These are phyloP conservation scores for Hebeloma cylindrosporum DNA, from an alignment of 768 basidiomycete species.

Conservation along the genomic window DNA sequence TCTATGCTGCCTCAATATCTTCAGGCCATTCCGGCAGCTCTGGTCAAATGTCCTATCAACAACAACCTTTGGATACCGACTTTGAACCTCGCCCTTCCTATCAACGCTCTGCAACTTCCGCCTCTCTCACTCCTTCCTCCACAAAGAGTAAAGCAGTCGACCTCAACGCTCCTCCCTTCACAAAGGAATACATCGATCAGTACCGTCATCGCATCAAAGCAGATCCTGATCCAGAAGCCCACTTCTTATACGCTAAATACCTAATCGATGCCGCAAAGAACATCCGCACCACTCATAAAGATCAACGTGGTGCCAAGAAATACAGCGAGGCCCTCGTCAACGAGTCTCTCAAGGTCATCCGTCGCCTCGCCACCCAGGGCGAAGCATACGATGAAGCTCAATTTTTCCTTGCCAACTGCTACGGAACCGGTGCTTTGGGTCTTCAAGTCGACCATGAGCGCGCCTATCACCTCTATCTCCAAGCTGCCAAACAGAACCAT, in stretches of 20 bases:
- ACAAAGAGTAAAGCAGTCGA: constrained; percentile 81
- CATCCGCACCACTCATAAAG: constrained; percentile 69
- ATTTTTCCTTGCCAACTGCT: constrained; percentile 97
- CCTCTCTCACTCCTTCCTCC: constrained; percentile 56
- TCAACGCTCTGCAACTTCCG: constrained; percentile 56
- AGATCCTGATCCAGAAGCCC: constrained; percentile 97
- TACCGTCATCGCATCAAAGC: constrained; percentile 96
- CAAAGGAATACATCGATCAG: constrained; percentile 95
- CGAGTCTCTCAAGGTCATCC: constrained; percentile 90
- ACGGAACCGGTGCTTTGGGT: constrained; percentile 95
- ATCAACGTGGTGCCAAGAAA: constrained; percentile 83
- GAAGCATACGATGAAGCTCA: constrained; percentile 95
- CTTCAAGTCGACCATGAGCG: constrained; percentile 96
- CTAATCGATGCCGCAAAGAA: constrained; percentile 97
- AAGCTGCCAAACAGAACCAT: constrained; percentile 97
- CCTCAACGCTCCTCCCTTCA: constrained; percentile 81
- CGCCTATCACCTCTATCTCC: constrained; percentile 95
- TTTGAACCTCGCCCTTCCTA: constrained; percentile 59
- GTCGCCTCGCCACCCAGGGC: constrained; percentile 89
- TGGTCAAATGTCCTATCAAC: constrained; percentile 19
- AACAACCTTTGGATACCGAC: constrained; percentile 40
- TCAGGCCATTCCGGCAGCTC: constrained; percentile 27
- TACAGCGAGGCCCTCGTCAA: constrained; percentile 85
- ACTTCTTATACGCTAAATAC: constrained; percentile 98
- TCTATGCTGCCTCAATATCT: constrained; percentile 26